Base-by-base conservation (phyloP, 2,329 filamentous ascomycete genomes). In the Aspergillus glaucus region DNA sequence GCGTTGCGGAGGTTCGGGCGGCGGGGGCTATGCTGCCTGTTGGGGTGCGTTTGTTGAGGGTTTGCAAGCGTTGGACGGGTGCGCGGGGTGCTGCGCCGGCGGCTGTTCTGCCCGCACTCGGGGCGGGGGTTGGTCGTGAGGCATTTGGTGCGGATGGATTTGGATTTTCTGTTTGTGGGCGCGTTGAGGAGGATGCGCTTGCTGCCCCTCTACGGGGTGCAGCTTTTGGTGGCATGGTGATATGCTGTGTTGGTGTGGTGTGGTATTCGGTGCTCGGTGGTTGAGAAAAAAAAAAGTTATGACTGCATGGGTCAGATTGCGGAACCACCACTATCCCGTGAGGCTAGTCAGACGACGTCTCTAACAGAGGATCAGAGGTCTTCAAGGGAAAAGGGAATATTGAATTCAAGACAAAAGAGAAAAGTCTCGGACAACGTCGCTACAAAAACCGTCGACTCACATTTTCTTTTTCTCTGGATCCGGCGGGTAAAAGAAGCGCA, bases 1-100 rank as follows among this genome's bases (percentile, higher is more conserved):
- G 47, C 47, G 45, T 48, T 24, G 52, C 43, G 9, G 62, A 51
- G 0, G 67, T 54, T 32, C 59, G 50, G n/a, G 43, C 47, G 3
- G 58, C 51, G 1, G 65, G 60, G 4, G 62, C 57, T 19, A 73
- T 69, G 45, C 66, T 70, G 12, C 70, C 64, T 3, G 65, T 58
- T 2, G 68, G 61, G 6, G 61, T 55, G 37, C 68, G 64, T 55
- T 65, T 69, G 46, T 71, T 71, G 10, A 74, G 57, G 0, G 71
- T 69, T 55, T 73, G 68, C 12, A 74, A 62, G 17, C 72, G 68
- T 51, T 71, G 68, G 17, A 73, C 68, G 1, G 67, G 62, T 3
- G 65, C 59, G 52, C 68, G 63, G 12, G 58, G 43, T 19, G 7
- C 37, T 40, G 37, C 17, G 34, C n/a, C 34, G n/a, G 34, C n/a